These are phyloP conservation scores for Furcasterigmium sp. DNA, from an alignment of 2,329 filamentous ascomycete species.

Conservation along the genomic window DNA sequence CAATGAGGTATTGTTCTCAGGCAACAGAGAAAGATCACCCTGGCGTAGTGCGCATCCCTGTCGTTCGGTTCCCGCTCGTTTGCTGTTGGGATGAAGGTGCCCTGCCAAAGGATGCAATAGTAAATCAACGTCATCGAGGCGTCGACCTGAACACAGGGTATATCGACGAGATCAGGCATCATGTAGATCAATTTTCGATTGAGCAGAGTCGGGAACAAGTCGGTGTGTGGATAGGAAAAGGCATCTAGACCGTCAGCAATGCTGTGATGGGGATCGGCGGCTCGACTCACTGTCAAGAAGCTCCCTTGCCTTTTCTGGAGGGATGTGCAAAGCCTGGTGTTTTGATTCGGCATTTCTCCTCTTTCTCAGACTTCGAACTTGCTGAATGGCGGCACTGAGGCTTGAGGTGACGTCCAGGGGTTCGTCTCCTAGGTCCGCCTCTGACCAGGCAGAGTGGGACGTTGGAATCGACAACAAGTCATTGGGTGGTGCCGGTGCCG, in stretches of 20 bases:
- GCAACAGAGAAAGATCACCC: constrained; percentile 20
- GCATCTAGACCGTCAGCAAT: constrained; percentile 14
- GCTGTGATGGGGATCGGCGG: neutral
- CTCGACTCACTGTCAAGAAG: constrained; percentile 19
- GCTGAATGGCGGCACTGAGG: constrained; percentile 21
- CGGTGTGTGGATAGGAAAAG: constrained; percentile 20
- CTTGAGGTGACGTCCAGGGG: constrained; percentile 19
- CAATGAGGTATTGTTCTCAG: constrained; percentile 21
- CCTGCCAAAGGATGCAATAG: constrained; percentile 23
- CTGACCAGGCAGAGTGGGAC: constrained; percentile 9
- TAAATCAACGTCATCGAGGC: constrained; percentile 23
- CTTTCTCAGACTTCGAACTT: constrained; percentile 18
- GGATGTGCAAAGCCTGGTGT: too few species aligned
- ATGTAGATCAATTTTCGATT: constrained; percentile 20
- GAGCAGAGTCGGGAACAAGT: constrained; percentile 20
- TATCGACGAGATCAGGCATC: constrained; percentile 21
- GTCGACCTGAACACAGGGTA: constrained; percentile 21
- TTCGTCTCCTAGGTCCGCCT: constrained; percentile 2
- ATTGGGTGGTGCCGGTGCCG: neutral
- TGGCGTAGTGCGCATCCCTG: constrained; percentile 14
- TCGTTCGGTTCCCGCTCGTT: too few species aligned
- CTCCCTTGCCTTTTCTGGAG: constrained; percentile 18
- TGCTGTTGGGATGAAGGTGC: constrained; percentile 17
- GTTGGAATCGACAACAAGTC: neutral
- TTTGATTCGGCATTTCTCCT: constrained; percentile 13